Base-by-base conservation (phyloP, 208 protist species). In the Blastocrithidia nonstop region DNA sequence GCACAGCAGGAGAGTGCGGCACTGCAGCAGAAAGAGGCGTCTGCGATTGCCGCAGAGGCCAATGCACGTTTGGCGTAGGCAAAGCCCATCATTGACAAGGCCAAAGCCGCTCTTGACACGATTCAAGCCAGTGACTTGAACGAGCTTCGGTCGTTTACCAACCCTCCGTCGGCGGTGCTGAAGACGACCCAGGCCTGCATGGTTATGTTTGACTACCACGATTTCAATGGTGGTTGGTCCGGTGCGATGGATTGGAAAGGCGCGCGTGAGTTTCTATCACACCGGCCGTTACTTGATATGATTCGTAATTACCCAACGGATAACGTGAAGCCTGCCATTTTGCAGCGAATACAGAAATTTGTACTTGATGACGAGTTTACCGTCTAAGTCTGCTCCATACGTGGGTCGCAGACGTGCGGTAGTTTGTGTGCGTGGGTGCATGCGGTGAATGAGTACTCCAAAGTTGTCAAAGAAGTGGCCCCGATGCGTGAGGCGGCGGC, bases 141-240 rank as follows among this genome's bases (percentile, higher is more conserved):
- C 52, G 95, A 97, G 61, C 64, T 98, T 25, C 93, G 90, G 48
- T 80, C 73, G 37, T 96, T 97, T 50, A 65, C 78, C 3, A 93
- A 94, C 47, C 95, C 95, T 27, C 94, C 95, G 23, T 72, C 69
- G n/a, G 70, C 88, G 16, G 95, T 99, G 53, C 71, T 94, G 22
- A 90, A 91, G 55, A 95, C 92, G 44, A 90, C 95, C 51, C 88
- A 97, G 61, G 90, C 94, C 9, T 94, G 97, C 50, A 97, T 93
- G 77, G 87, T 93, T n/a, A 86, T 98, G 66, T 93, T 98, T 50
- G 88, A 95, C 39, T 54, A 63, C 17, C 87, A 89, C 71, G 79
- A 90, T 44, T 90, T 91, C 60, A 72, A 67, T 54, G 73, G 75
- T 6, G 28, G 71, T 32, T 92, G 76, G 79, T 90, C 74, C n/a